Percentiles rank a stretch among this genome's conserved stretches.
phyloP scores from a whole-genome alignment of 2,329 filamentous ascomycete genomes.

The Apiospora saccharicola region DNA sequence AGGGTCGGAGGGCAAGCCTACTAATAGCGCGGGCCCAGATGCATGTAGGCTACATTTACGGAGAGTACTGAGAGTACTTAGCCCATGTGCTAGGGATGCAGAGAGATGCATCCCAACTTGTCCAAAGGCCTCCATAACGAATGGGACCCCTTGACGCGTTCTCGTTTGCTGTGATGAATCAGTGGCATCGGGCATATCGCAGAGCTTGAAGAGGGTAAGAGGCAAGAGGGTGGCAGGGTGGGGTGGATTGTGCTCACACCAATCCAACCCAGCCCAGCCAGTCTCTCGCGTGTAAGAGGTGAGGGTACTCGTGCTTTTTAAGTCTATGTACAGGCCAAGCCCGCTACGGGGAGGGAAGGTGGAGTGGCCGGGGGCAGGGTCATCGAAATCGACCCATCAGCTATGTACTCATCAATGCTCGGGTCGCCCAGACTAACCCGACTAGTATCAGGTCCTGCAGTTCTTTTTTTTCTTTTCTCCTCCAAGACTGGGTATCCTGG shows the following conservation, averaged over 20 bases:
- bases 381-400: conserved; percentile 6
- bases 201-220: not conserved
- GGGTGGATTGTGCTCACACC: not conserved
- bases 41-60: not conserved
- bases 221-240: not conserved
- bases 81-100: not conserved
- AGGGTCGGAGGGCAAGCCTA: not conserved
- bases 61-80: not conserved
- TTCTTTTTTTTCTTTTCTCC: not conserved
- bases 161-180: conserved; percentile 11
- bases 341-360: not conserved
- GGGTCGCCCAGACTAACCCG: not conserved
- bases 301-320: not conserved
- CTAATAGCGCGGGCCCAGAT: not conserved
- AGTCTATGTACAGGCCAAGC: not conserved
- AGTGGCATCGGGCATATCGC: conserved; percentile 17
- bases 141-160: conserved; percentile 16
- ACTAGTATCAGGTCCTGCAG: not conserved
- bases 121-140: not conserved
- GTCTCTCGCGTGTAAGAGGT: conserved; percentile 9
- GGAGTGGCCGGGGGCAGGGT: not conserved
- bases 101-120: not conserved
- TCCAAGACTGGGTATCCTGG: not conserved
- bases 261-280: not conserved
- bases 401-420: conserved; percentile 3